Evolutionary conservation across 2,329 filamentous ascomycete genomes (phyloP), one percentile per base, ranked within the genome.

Genomic region (Epicoccum nigrum): DNA sequence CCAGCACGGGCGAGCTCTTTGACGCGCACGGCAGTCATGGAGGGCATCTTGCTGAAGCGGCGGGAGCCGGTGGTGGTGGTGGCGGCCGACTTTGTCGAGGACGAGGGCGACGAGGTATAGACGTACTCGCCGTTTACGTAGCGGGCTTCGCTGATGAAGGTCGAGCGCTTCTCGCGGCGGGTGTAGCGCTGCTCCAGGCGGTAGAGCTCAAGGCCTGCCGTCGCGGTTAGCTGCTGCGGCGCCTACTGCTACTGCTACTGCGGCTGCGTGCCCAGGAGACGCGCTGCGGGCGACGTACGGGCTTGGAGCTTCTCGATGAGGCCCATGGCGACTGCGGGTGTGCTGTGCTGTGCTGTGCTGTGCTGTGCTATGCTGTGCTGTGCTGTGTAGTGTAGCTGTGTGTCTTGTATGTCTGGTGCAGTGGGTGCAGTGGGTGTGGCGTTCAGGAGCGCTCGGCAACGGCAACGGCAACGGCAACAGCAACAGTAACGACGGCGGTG

Each of bases 71-170:
- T 62, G 40, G 62, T 63, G 44, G 54, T 62, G 40, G 62, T 63
- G 4, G 17, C 38, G 33, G 28, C 58, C 58, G 20, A 65, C 15
- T 64, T 67, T 7, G 63, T 69, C 33, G 68, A 63, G 9, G 67
- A 67, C 12, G 67, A 66, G 16, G 71, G 71, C 17, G 68, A 69
- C 15, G 69, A 68, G 42, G 72, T 73, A 81, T 92, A 95, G 73
- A 96, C 81, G 78, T 97, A 97, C 79, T 97, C 93, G 76, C 92
- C 94, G 72, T 97, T 90, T 59, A 97, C 89, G 75, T 97, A 97
- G 72, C 90, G 83, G 23, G 92, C 93, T 67, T 90, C 92, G 69
- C 89, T 92, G 69, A 89, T 86, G 74, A 96, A 96, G 54, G 90
- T 94, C 46, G 87, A 92, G 73, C 93, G 90, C 64, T 93, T 90